Conservation (phyloP, 352 stramenopile genomes). For the Halophytophthora polymorphica region DNA sequence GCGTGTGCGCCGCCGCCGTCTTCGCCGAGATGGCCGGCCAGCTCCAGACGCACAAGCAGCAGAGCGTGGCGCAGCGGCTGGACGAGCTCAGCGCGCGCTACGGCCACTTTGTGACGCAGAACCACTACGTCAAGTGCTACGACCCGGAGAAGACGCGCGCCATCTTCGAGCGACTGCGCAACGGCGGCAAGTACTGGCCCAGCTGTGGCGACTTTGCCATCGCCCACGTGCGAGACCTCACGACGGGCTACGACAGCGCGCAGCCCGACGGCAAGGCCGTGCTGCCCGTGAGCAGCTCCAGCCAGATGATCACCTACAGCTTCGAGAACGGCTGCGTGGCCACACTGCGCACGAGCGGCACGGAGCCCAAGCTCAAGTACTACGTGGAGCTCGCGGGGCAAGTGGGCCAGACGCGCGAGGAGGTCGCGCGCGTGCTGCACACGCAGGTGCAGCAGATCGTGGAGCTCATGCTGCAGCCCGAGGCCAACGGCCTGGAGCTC, state of each 20-base stretch:
- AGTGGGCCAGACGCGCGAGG: slow-evolving; percentile 57
- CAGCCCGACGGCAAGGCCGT: slow-evolving; percentile 86
- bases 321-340: slow-evolving; percentile 96
- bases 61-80: slow-evolving; percentile 74
- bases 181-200: slow-evolving; percentile 85
- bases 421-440: slow-evolving; percentile 49
- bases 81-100: slow-evolving; percentile 92
- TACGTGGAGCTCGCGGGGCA: slow-evolving; percentile 93
- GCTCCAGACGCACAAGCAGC: slow-evolving; percentile 40
- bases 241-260: slow-evolving; percentile 83
- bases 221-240: slow-evolving; percentile 83
- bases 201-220: slow-evolving; percentile 83
- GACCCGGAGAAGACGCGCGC: slow-evolving; percentile 80
- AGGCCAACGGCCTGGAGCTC: slow-evolving; percentile 73
- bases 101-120: slow-evolving; percentile 96
- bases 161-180: slow-evolving; percentile 93
- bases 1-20: slow-evolving; percentile 90
- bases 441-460: slow-evolving; percentile 78
- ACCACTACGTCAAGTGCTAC: slow-evolving; percentile 97
- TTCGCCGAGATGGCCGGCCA: slow-evolving; percentile 89
- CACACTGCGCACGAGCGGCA: slow-evolving; percentile 97
- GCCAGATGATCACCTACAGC: slow-evolving; percentile 96
- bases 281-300: slow-evolving; percentile 91
- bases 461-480: slow-evolving; percentile 78
- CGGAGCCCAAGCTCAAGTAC: slow-evolving; percentile 99